Percentiles rank a stretch among this genome's conserved stretches.
Evolutionary conservation across 2,329 filamentous ascomycete species (phyloP).

Genomic region (Macrophomina phaseolina): DNA sequence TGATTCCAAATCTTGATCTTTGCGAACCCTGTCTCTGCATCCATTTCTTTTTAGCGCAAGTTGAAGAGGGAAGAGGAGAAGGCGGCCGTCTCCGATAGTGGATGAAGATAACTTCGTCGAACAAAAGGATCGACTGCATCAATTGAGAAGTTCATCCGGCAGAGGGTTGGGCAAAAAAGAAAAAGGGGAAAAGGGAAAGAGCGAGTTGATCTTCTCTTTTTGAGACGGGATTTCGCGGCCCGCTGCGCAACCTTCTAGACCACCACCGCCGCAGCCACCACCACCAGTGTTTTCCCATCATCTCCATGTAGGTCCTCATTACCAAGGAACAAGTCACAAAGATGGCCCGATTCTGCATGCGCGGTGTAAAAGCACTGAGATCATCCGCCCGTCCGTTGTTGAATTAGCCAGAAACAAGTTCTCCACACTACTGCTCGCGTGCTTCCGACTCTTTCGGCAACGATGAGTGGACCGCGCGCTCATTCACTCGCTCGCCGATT

Average conservation of each 20-base stretch:
- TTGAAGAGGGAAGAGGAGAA: too few species aligned
- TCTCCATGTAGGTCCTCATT: constrained; percentile 15
- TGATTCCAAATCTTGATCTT: constrained; percentile 5
- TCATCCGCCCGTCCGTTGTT: background rate
- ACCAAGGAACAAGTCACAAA: constrained; percentile 1
- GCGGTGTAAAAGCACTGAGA: too few species aligned
- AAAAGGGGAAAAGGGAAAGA: background rate
- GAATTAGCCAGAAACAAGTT: constrained; percentile 7
- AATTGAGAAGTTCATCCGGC: background rate
- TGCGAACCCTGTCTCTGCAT: too few species aligned
- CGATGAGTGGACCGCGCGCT: background rate
- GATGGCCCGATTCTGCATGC: constrained; percentile 2
- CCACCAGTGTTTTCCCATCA: too few species aligned
- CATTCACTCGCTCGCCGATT: too few species aligned
- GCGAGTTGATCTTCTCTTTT: background rate
- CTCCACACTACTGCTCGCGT: background rate
- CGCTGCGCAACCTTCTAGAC: constrained; percentile 8
- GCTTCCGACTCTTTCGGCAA: background rate
- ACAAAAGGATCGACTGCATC: background rate
- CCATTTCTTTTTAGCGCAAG: too few species aligned
- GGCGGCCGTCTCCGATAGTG: too few species aligned
- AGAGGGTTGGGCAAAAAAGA: background rate
- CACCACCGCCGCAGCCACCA: background rate
- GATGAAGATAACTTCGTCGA: too few species aligned
- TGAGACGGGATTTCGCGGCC: background rate